A percentile compares a stretch with the other conserved stretches of the same genome.
Evolutionary conservation across 2,329 filamentous ascomycete genomes (phyloP).

Genomic region (Trichoderma sp.): DNA sequence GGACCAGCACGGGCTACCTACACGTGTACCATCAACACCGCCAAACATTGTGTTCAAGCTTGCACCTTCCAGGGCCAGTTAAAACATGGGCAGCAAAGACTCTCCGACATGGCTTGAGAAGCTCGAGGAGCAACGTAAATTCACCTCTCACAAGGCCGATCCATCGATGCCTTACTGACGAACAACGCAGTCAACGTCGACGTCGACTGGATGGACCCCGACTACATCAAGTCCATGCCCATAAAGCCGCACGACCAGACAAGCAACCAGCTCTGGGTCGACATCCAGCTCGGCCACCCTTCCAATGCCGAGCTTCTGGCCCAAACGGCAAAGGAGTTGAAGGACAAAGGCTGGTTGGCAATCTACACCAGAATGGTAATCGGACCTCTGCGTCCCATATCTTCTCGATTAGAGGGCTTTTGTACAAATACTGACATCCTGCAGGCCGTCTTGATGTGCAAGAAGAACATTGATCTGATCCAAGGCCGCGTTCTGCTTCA

Average conservation of each 20-base stretch:
- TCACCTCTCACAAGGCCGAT: neutral
- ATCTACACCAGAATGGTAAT: conserved; percentile 51
- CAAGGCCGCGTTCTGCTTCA: conserved; percentile 55
- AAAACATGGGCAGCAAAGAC: conserved; percentile 39
- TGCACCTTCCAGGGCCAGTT: no score
- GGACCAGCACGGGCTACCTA: no score
- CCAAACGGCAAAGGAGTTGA: conserved; percentile 48
- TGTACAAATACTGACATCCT: neutral
- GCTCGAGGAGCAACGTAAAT: conserved; percentile 46
- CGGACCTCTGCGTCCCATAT: neutral
- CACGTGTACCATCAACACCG: neutral
- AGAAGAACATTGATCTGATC: conserved; percentile 40
- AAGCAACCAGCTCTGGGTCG: conserved; percentile 54
- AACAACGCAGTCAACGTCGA: conserved; percentile 49
- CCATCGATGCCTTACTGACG: no score
- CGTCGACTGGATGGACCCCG: conserved; percentile 56
- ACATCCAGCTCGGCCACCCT: conserved; percentile 48
- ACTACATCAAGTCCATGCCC: conserved; percentile 50
- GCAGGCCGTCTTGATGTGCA: conserved; percentile 47
- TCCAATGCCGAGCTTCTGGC: conserved; percentile 49
- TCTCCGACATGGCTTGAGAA: conserved; percentile 47
- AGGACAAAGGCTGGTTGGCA: conserved; percentile 50
- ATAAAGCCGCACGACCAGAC: conserved; percentile 53
- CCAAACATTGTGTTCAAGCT: no score
- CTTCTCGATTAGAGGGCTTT: neutral